Percentiles rank a stretch among this genome's conserved stretches.
Evolutionary conservation across 2,329 filamentous ascomycete species (phyloP).

Genomic region (Orbilia oligospora): DNA sequence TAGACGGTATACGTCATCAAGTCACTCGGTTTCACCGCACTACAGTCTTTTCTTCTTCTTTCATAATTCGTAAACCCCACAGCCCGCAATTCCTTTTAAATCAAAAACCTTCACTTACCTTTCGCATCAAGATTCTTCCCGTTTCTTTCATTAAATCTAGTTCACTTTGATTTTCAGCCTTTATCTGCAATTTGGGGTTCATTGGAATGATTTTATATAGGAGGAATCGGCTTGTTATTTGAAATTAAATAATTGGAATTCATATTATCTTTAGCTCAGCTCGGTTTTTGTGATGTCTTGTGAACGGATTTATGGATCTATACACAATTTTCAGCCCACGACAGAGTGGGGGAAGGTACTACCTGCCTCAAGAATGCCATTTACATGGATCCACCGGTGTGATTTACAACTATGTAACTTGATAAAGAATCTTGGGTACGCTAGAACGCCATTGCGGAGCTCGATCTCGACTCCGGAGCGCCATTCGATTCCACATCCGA

Average conservation of each 20-base stretch:
- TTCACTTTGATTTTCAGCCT: neutral
- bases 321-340: neutral
- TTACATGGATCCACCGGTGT: neutral
- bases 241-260: neutral
- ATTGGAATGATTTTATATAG: neutral
- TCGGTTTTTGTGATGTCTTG: neutral
- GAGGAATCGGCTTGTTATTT: constrained; percentile 9
- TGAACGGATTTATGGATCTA: neutral
- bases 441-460: constrained; percentile 21
- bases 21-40: neutral
- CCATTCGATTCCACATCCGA: constrained; percentile 14
- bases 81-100: neutral
- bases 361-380: neutral
- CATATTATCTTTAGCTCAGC: neutral
- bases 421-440: neutral
- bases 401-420: neutral
- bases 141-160: neutral
- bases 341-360: neutral
- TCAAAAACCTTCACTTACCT: neutral
- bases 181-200: constrained; percentile 7
- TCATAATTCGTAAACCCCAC: neutral
- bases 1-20: neutral
- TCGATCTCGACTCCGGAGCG: neutral
- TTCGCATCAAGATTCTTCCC: neutral
- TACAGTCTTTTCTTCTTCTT: neutral